phyloP scores from a whole-genome alignment of 2,329 filamentous ascomycete species.

The Ophiostoma ips region DNA sequence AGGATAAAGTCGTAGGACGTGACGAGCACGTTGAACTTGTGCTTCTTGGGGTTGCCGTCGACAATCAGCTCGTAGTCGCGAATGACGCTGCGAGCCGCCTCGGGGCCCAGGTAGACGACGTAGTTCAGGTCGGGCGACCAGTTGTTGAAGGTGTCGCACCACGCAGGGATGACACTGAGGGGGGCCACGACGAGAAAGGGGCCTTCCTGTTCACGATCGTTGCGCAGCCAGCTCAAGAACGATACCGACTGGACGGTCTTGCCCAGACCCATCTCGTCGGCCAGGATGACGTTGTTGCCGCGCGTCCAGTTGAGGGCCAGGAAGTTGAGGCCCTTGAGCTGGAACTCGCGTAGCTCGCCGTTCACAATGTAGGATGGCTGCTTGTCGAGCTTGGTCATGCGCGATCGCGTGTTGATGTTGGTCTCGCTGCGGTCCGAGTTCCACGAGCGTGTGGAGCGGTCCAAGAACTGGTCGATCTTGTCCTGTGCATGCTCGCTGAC shows the following conservation, averaged over 20 bases:
- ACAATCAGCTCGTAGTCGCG: slow-evolving; percentile 79
- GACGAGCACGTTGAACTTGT: slow-evolving; percentile 94
- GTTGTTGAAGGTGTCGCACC: slow-evolving; percentile 93
- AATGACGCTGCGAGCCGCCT: slow-evolving; percentile 73
- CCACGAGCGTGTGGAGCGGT: slow-evolving; percentile 69
- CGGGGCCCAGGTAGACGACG: slow-evolving; percentile 87
- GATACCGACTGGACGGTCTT: slow-evolving; percentile 97
- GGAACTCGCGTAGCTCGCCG: slow-evolving; percentile 82
- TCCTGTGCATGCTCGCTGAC: slow-evolving; percentile 68
- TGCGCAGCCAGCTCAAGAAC: slow-evolving; percentile 92
- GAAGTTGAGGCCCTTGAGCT: slow-evolving; percentile 89
- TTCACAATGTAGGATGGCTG: slow-evolving; percentile 77
- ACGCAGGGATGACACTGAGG: slow-evolving; percentile 90
- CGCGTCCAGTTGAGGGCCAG: slow-evolving; percentile 91
- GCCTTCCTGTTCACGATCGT: slow-evolving; percentile 78
- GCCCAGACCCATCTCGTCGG: slow-evolving; percentile 96
- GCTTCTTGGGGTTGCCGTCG: slow-evolving; percentile 73
- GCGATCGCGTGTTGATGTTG: slow-evolving; percentile 58
- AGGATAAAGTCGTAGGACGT: slow-evolving; percentile 97
- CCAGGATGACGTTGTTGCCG: slow-evolving; percentile 88
- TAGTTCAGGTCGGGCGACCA: slow-evolving; percentile 97
- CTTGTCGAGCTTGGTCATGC: slow-evolving; percentile 58
- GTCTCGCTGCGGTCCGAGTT: slow-evolving; percentile 66
- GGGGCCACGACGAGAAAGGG: slow-evolving; percentile 96
- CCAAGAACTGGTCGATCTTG: slow-evolving; percentile 82